Conservation (phyloP, 176 grass and related monocot species). For the Oryza coarctata region DNA sequence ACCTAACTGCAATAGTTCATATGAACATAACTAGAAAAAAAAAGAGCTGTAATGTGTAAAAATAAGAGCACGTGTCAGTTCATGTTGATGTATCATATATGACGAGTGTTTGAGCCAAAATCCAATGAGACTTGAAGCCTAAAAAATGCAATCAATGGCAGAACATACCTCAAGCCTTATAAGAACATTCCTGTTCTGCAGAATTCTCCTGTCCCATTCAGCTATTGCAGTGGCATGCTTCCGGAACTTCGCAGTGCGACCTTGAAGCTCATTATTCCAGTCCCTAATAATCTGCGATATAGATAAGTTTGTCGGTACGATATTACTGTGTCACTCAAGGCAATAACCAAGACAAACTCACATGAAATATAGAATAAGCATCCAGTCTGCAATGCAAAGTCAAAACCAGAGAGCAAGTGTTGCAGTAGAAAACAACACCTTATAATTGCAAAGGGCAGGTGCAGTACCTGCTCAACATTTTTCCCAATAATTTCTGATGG, state of each 20-base stretch:
- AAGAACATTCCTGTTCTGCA: slow-evolving; percentile 96
- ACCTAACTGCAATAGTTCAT: slow-evolving; percentile 10
- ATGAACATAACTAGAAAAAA: slow-evolving; percentile 12
- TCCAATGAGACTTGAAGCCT: background rate
- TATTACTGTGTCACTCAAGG: background rate
- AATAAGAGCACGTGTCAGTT: background rate
- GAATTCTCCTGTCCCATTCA: slow-evolving; percentile 97
- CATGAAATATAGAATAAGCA: background rate
- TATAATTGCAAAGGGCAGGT: background rate
- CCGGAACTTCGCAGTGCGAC: slow-evolving; percentile 84
- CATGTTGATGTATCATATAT: background rate
- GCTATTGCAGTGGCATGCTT: slow-evolving; percentile 91
- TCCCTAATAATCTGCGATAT: slow-evolving; percentile 88
- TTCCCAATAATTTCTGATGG: slow-evolving; percentile 98
- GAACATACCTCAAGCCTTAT: slow-evolving; percentile 81
- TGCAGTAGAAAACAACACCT: background rate
- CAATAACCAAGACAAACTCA: slow-evolving; percentile 1
- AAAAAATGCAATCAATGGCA: background rate
- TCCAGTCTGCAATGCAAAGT: slow-evolving; percentile 5
- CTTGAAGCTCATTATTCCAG: slow-evolving; percentile 98
- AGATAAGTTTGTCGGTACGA: slow-evolving; percentile 5
- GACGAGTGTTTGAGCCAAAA: background rate
- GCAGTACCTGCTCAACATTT: slow-evolving; percentile 81
- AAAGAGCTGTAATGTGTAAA: background rate
- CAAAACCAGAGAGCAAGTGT: background rate